Base-by-base conservation (phyloP, 495 filamentous ascomycete species). In the Penicillium cosmopolitanum region DNA sequence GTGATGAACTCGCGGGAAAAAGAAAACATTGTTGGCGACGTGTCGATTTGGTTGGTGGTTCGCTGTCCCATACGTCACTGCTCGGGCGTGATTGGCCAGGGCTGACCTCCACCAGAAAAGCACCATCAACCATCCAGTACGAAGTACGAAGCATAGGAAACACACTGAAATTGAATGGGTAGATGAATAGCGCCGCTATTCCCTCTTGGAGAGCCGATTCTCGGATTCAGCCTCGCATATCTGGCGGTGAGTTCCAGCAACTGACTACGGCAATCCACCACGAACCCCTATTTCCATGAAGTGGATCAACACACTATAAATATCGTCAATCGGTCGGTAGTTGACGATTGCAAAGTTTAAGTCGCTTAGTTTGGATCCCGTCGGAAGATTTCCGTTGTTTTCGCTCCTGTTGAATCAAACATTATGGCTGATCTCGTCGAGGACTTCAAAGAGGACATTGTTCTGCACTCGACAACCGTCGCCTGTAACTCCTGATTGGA, bases 391-490 rank as follows among this genome's bases (percentile, higher is more conserved):
- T 23, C 11, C 13, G 40, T 10, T 15, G 0, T 7, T 18, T 2
- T 7, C 16, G 5, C n/a, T 10, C 42, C 15, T 4, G 36, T 9
- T 13, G 23, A 38, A 66, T 72, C 53, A 76, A 8, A 68, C 55
- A 21, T 68, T 55, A 50, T 68, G 65, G 62, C 76, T 80, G 31
- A 77, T 77, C 50, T 80, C 77, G 63, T 78, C 76, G 60, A 80
- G 46, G 40, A 80, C 72, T 58, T 77, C 71, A 43, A 80, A 78
- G 16, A 80, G 52, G 13, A 78, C 50, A 21, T 76, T 70, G 51
- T 78, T 80, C 44, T 75, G 71, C 9, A 80, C 77, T 53, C 77
- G 69, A 61, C 76, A 80, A 28, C 72, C 76, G 60, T 74, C 71
- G 10, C 73, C 73, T 28, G 64, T 38, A 9, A 56, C 46, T 31